Evolutionary conservation across 192 early-diverging fungal genomes (phyloP), one percentile per base, ranked within the genome.

Genomic region (Helicostylum pulchrum): DNA sequence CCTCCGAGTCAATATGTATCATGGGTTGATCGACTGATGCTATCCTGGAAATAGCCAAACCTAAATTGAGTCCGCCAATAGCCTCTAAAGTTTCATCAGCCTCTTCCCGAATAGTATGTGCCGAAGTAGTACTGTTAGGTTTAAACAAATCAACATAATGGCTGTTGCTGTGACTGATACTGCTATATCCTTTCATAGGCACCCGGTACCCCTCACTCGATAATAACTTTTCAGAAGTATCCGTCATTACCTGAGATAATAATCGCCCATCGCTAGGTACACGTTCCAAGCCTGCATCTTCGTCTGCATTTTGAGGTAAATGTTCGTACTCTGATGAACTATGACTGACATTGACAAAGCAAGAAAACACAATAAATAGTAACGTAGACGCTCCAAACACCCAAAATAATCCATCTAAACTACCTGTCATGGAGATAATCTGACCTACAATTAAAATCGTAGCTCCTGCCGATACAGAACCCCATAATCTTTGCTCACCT

Each of bases 401-500:
- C 30, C 60, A 71, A 42, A 78, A 78, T 19, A 63, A 51, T 8
- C 56, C 65, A 45, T 58, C 49, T 6, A 78, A 12, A 11, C 19
- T 61, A 26, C 56, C 54, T 23, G 49, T 64, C 7, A 43, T 7
- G 32, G 49, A 49, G 3, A 73, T 58, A 34, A 73, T 20, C 1
- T 66, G 43, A 12, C 63, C 64, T 1, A 73, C 63, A 1, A 60
- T 19, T 2, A 69, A 52, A 23, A 75, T 67, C 20, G 48, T 64
- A 2, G 64, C 12, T 7, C 71, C 71, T 45, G 67, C 67, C 7
- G 71, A 73, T 0, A 68, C 56, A 8, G 71, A 73, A 12, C 71
- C 71, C 71, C 71, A 73, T 15, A 73, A 34, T 21, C 71, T 66
- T 43, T 73, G 71, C 12, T 64, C 61, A 12, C 71, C 71, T 73